Conservation (phyloP, 139 green algal genomes). For the Micractinium conductrix region DNA sequence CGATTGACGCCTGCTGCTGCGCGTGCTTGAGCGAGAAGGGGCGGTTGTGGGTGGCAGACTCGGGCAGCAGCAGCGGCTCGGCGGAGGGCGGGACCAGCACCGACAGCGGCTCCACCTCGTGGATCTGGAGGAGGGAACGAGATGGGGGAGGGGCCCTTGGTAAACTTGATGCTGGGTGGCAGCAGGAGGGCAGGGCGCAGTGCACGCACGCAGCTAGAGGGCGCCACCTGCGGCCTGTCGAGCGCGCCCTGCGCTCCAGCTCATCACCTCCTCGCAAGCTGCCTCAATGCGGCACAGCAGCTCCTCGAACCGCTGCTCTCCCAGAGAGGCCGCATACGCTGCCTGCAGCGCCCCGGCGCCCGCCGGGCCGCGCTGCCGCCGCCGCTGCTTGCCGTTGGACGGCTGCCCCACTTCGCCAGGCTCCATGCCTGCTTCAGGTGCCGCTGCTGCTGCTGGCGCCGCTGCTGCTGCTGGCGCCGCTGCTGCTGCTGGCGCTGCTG, state of each 20-base stretch:
- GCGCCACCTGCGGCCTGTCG: background rate
- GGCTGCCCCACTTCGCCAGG: no score
- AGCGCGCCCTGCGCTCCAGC: background rate
- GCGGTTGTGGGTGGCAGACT: constrained; percentile 20
- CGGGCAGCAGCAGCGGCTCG: constrained; percentile 31
- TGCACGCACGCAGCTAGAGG: background rate
- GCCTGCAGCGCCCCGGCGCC: background rate
- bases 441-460: no score
- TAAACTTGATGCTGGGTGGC: background rate
- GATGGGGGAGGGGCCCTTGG: background rate
- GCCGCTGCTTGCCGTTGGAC: background rate
- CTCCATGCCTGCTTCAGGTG: no score
- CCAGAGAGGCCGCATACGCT: constrained; percentile 7
- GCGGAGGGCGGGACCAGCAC: constrained; percentile 30
- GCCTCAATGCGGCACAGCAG: constrained; percentile 23
- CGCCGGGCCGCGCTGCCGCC: background rate
- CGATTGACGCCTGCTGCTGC: constrained; percentile 70
- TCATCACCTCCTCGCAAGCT: constrained; percentile 19
- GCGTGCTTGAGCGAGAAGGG: constrained; percentile 70
- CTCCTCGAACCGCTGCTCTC: constrained; percentile 2
- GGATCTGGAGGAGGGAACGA: background rate
- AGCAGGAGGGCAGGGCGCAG: background rate
- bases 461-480: background rate
- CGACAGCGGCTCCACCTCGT: constrained; percentile 6
- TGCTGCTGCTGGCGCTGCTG: background rate